Conservation (phyloP, 768 basidiomycete genomes). For the Pholiota microspora region DNA sequence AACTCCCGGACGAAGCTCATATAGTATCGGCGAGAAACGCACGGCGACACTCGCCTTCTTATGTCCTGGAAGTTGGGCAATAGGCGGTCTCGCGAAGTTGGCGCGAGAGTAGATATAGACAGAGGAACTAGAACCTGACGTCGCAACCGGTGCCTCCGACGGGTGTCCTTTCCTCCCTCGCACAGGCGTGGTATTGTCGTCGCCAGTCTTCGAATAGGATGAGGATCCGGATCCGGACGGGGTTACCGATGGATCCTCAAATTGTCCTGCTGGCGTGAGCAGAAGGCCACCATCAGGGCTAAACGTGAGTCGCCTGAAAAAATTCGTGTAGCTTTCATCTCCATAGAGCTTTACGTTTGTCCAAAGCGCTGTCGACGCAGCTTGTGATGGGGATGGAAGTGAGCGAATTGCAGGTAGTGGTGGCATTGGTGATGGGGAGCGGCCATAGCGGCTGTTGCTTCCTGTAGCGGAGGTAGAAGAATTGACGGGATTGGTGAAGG, state of each 20-base stretch:
- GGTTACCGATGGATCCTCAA: slow-evolving; percentile 83
- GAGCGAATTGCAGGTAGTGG: slow-evolving; percentile 92
- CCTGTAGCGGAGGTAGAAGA: slow-evolving; percentile 2
- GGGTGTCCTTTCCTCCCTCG: slow-evolving; percentile 62
- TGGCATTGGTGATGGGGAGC: slow-evolving; percentile 88
- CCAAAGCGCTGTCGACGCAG: slow-evolving; percentile 39
- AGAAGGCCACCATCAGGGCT: slow-evolving; percentile 93
- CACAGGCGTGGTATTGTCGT: slow-evolving; percentile 42
- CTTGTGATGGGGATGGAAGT: slow-evolving; percentile 45
- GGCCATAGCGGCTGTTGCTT: slow-evolving; percentile 55
- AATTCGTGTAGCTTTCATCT: slow-evolving; percentile 93
- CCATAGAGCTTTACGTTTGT: slow-evolving; percentile 83
- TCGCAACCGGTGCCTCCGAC: slow-evolving; percentile 14
- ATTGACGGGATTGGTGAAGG: slow-evolving; percentile 29
- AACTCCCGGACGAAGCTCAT: slow-evolving; percentile 77
- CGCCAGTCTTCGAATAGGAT: slow-evolving; percentile 15
- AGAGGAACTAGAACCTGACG: slow-evolving; percentile 38
- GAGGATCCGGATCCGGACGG: slow-evolving; percentile 1
- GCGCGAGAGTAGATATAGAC: slow-evolving; percentile 97
- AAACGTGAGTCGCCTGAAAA: slow-evolving; percentile 92
- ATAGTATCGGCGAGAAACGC: slow-evolving; percentile 89
- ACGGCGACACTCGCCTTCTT: slow-evolving; percentile 95
- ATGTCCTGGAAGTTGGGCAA: slow-evolving; percentile 94
- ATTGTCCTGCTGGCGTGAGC: slow-evolving; percentile 94
- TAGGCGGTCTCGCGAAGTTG: slow-evolving; percentile 89